phyloP scores from a whole-genome alignment of 1,139 yeast genomes.

The Blastobotrys illinoisensis region DNA sequence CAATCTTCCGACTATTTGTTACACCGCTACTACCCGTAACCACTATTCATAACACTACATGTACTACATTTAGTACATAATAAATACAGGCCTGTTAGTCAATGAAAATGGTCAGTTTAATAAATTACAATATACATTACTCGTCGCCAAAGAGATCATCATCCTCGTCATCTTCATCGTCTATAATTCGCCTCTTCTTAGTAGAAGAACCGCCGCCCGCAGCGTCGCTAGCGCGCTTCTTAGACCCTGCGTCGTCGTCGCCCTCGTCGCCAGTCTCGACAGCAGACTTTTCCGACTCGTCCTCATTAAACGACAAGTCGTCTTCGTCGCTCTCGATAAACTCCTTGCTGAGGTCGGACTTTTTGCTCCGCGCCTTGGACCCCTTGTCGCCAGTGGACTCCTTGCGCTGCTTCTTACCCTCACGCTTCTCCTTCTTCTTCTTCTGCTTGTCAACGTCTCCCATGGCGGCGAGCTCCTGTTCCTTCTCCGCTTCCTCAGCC shows the following conservation, averaged over 20 bases:
- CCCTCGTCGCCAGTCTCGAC: slow-evolving; percentile 10
- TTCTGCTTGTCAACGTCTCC: slow-evolving; percentile 15
- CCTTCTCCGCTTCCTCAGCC: slow-evolving; percentile 24
- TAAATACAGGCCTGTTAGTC: no score
- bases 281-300: slow-evolving; percentile 14
- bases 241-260: slow-evolving; percentile 8
- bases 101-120: slow-evolving; percentile 2
- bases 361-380: slow-evolving; percentile 12
- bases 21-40: no score
- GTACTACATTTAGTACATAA: no score
- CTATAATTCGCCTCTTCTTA: slow-evolving; percentile 24
- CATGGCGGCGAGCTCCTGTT: slow-evolving; percentile 14
- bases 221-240: slow-evolving; percentile 11
- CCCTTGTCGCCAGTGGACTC: slow-evolving; percentile 7
- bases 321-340: slow-evolving; percentile 19
- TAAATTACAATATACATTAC: slow-evolving; percentile 3
- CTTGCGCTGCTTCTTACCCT: slow-evolving; percentile 2
- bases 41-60: no score
- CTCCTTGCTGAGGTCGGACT: slow-evolving; percentile 21
- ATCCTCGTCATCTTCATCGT: slow-evolving; percentile 31
- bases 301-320: slow-evolving; percentile 15
- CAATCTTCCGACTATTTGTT: no score
- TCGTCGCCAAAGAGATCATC: slow-evolving; percentile 29
- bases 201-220: slow-evolving; percentile 13
- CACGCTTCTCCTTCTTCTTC: slow-evolving; percentile 16